Evolutionary conservation across 805 yeast genomes (phyloP), one percentile per base, ranked within the genome.

Genomic region (Teunomyces panamensis): DNA sequence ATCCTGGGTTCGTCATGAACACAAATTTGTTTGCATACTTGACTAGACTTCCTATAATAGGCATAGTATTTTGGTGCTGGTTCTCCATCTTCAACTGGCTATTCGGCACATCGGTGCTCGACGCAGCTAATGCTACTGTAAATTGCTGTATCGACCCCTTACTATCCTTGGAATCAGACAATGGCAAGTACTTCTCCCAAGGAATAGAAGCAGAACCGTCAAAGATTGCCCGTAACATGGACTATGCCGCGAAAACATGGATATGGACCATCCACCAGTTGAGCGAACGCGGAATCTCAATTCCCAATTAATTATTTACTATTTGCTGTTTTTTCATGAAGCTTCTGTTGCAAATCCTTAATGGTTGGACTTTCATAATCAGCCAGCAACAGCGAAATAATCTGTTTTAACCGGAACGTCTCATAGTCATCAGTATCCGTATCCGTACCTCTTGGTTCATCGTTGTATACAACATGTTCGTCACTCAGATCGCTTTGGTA

Each of bases 1-100:
- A 88, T 57, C 96, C 96, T 0, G 96, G 96, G 0, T 77, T 87
- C 53, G 88, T 87, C n/a, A 84, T 89, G 87, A 83, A 83, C 56
- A 84, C 96, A 2, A 84, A 85, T 54, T 63, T 85, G 42, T 86
- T 85, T 60, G 73, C 85, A 41, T 87, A 85, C 60, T 85, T 90
- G 83, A 87, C 92, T 2, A 68, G 89, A 47, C 68, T 85, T 11
- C 95, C 96, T 0, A 68, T 88, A 4, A 74, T 89, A n/a, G 96
- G 96, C 0, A 74, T 81, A 1, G 56, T 85, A 30, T 86, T 86
- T 55, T 83, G 91, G 89, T 65, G 85, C 34, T 63, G 80, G 8
- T 86, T 87, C 62, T 88, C 86, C 59, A 58, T 84, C 6, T 81
- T 87, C 58, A 88, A 87, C 1, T 79, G 68, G 54, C 63, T 85